Base-by-base conservation (phyloP, 2,329 filamentous ascomycete species). In the Microsporum canis region DNA sequence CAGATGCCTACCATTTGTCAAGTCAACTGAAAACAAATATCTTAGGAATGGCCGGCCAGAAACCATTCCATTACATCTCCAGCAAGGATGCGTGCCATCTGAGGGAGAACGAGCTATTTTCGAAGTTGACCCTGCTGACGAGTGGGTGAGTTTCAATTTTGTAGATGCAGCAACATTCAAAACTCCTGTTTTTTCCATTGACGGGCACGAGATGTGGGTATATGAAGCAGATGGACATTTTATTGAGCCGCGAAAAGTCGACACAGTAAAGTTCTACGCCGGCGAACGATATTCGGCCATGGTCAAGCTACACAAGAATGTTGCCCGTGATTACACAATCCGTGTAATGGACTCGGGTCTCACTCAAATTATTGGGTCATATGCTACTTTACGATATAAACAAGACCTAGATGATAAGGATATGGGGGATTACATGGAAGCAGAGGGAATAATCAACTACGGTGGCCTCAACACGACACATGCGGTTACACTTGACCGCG, bases 301-400 rank as follows among this genome's bases (percentile, higher is more conserved):
- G 58, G 66, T 79, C n/a, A 43, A 23, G 14, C 4, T 43, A 43
- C 74, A 75, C 60, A 71, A 78, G 2, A 71, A 77, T 51, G 57
- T 67, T 59, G 55, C 65, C 3, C 70, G 68, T 7, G 66, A 73
- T 56, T 78, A 78, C 66, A 73, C 71, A 0, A 74, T 79, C 36
- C 80, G 83, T 2, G 72, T 81, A 34, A 76, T 79, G 31, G 77
- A 79, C 27, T 71, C 73, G 7, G 73, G 72, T 45, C 71, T 76
- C 1, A 76, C 78, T 7, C 83, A 86, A 68, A 74, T 84, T 49
- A 73, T 85, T 34, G 73, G 74, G 7, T 81, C 78, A 0, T 74
- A 77, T 49, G 82, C 79, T 0, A 71, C 77, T 2, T 69, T 86
- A 27, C 71, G 72, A 0, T 78, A 79, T 65, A 64, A 68, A 39